Evolutionary conservation across 2,329 filamentous ascomycete species (phyloP).

Genomic region (Aspergillus calidoustus): DNA sequence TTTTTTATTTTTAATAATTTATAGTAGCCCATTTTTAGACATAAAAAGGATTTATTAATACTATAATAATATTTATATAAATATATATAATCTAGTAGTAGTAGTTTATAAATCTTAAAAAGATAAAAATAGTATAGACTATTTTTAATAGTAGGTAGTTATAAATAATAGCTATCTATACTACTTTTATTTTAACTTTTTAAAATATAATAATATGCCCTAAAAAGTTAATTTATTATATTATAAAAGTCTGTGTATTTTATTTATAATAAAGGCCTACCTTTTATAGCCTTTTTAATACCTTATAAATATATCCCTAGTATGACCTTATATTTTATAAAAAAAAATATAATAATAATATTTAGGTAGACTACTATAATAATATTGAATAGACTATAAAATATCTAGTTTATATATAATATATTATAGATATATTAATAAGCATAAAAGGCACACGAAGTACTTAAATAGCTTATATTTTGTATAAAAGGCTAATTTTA

Average conservation of each 20-base stretch:
- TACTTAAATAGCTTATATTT: conserved; percentile 3
- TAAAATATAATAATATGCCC: not conserved
- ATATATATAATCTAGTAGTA: not conserved
- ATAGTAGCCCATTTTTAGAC: not conserved
- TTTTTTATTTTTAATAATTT: not conserved
- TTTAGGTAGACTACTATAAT: conserved; percentile 3
- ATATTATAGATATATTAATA: not conserved
- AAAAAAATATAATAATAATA: conserved; percentile 9
- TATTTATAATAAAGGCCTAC: not conserved
- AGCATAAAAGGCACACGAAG: not conserved
- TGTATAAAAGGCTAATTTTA: not conserved
- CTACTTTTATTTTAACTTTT: not conserved
- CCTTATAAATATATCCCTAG: not conserved
- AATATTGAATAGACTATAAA: not conserved
- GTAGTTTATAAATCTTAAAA: not conserved
- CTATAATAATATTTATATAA: not conserved
- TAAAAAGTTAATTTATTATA: not conserved
- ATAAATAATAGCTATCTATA: not conserved
- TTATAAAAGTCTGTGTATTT: not conserved
- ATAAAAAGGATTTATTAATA: not conserved
- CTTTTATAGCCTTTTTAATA: not conserved
- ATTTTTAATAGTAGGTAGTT: not conserved
- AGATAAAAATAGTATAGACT: not conserved
- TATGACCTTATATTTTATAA: not conserved
- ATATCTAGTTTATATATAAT: conserved; percentile 3